Conservation (phyloP, 1,139 yeast genomes). For the Meyerozyma guilliermondii region DNA sequence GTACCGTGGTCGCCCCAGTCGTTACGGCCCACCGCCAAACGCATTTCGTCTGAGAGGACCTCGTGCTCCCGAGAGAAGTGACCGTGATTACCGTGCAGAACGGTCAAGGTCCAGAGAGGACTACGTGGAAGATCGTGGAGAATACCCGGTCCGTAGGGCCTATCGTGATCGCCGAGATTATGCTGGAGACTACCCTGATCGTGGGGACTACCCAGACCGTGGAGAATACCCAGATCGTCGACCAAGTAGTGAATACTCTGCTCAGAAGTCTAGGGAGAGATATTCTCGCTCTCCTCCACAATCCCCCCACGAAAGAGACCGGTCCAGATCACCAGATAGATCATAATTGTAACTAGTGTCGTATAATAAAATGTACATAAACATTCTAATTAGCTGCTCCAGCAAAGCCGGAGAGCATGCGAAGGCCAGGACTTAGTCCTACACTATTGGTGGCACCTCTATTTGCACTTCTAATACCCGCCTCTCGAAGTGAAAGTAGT, state of each 20-base stretch:
- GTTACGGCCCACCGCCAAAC: conserved; percentile 8
- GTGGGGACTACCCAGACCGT: neutral
- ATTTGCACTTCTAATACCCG: conserved; percentile 21
- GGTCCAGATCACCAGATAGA: conserved; percentile 41
- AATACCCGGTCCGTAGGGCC: neutral
- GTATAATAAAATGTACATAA: conserved; percentile 3
- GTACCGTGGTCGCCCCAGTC: conserved; percentile 14
- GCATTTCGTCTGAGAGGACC: conserved; percentile 11
- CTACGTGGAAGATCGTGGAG: neutral
- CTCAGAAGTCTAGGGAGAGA: conserved; percentile 10
- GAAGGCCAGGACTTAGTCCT: neutral
- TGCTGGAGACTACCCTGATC: neutral
- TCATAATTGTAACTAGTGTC: conserved; percentile 8
- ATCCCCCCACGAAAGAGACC: conserved; percentile 30
- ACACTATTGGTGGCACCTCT: conserved; percentile 4
- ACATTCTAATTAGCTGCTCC: conserved; percentile 2
- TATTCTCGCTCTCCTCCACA: conserved; percentile 39
- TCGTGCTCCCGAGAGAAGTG: conserved; percentile 10
- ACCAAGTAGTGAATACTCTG: neutral
- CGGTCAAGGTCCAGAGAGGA: conserved; percentile 4
- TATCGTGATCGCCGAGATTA: neutral
- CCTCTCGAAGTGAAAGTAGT: conserved; percentile 29
- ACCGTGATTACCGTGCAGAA: conserved; percentile 9
- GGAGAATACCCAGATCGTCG: conserved; percentile 11
- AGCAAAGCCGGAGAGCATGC: conserved; percentile 1